These are phyloP conservation scores for Penicillium polonicum DNA, from an alignment of 2,329 filamentous ascomycete species.

Conservation along the genomic window DNA sequence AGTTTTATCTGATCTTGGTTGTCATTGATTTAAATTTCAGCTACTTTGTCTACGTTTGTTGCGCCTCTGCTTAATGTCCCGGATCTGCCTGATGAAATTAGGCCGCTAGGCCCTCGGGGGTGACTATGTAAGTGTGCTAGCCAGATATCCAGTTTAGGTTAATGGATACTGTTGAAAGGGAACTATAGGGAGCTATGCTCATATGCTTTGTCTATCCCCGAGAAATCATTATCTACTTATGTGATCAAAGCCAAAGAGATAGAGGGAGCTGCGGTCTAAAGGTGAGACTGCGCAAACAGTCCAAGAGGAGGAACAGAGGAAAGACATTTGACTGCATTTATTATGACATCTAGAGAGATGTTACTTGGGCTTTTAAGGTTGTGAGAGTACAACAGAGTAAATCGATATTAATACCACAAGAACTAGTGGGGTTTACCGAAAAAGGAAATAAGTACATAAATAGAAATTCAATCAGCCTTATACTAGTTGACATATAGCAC, in stretches of 20 bases:
- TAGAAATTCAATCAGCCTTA: background rate
- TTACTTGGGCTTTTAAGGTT: background rate
- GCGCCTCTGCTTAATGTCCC: background rate
- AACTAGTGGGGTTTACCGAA: background rate
- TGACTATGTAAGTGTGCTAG: conserved; percentile 7
- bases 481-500: background rate
- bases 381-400: background rate
- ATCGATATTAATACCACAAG: background rate
- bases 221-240: no score
- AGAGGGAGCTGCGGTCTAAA: background rate
- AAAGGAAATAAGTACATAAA: background rate
- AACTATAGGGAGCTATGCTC: background rate
- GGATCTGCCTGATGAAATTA: conserved; percentile 1
- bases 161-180: background rate
- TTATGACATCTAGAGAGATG: background rate
- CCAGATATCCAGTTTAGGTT: background rate
- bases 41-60: conserved; percentile 1
- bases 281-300: background rate
- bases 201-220: background rate
- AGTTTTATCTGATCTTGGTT: background rate
- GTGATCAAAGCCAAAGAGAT: background rate
- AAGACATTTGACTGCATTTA: background rate
- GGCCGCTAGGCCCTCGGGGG: background rate
- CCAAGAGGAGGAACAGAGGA: background rate
- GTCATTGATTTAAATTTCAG: background rate